Percentiles rank a stretch among this genome's conserved stretches.
Evolutionary conservation across 75 land plant species (phyloP).

Genomic region (Picea sitchensis): DNA sequence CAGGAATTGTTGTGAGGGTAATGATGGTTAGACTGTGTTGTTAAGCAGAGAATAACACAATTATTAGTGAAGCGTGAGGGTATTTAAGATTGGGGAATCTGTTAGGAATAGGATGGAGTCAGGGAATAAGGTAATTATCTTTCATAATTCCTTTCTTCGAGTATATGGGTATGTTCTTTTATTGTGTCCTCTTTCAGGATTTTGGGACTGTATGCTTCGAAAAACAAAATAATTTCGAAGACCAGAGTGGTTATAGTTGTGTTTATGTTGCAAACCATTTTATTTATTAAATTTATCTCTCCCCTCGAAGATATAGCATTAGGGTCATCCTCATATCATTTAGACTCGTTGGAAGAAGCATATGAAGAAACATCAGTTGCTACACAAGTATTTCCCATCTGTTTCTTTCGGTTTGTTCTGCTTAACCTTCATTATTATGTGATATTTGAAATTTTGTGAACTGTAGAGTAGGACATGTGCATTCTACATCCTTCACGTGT

Average conservation of each 20-base stretch:
- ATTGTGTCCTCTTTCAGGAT: slow-evolving; percentile 4
- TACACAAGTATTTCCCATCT: too few relatives aligned
- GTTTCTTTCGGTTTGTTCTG: too few relatives aligned
- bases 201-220: slow-evolving; percentile 73
- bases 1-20: not conserved
- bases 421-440: too few relatives aligned
- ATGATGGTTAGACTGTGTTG: not conserved
- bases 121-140: slow-evolving; percentile 1
- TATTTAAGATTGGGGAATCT: not conserved
- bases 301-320: too few relatives aligned
- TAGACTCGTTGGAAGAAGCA: too few relatives aligned
- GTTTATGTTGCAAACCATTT: not conserved
- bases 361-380: too few relatives aligned
- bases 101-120: not conserved
- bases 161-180: not conserved
- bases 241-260: slow-evolving; percentile 79
- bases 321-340: too few relatives aligned
- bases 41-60: not conserved
- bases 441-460: too few relatives aligned
- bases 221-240: slow-evolving; percentile 63
- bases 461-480: too few relatives aligned
- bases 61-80: not conserved
- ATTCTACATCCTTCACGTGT: too few relatives aligned
- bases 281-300: not conserved
- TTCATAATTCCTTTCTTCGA: not conserved